Conservation (phyloP, 371 early-diverging fungal genomes). For the Mucor circinelloides region DNA sequence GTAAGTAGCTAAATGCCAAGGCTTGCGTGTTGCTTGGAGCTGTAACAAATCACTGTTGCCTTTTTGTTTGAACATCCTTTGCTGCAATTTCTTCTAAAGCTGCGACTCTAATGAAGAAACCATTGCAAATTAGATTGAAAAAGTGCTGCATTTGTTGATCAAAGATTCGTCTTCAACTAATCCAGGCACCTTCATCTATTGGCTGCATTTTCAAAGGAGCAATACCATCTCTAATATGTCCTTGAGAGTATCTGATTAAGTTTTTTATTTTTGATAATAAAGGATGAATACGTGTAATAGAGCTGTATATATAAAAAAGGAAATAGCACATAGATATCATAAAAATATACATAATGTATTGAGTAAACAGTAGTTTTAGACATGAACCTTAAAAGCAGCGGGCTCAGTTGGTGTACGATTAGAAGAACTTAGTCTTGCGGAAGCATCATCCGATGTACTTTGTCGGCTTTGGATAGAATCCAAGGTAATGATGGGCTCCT, state of each 20-base stretch:
- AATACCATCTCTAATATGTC: neutral
- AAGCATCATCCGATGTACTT: neutral
- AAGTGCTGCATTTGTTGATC: too few species aligned
- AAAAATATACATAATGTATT: neutral
- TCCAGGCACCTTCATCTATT: neutral
- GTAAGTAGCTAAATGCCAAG: too few species aligned
- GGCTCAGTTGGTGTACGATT: neutral
- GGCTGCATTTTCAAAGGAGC: neutral
- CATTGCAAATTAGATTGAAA: too few species aligned
- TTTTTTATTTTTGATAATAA: neutral
- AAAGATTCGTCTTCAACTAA: too few species aligned
- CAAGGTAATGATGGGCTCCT: conserved; percentile 8
- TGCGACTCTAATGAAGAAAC: neutral
- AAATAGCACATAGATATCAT: neutral
- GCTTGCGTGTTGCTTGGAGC: too few species aligned
- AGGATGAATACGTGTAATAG: neutral
- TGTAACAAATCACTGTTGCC: too few species aligned
- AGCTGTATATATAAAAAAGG: neutral
- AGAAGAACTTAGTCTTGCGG: neutral
- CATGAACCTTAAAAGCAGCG: neutral
- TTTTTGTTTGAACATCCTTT: too few species aligned
- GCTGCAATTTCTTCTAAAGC: neutral
- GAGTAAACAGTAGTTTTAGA: neutral
- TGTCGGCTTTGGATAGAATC: conserved; percentile 28
- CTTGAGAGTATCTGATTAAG: neutral